Base-by-base conservation (phyloP, 78 protist genomes). In the Speleostelium caveatum region DNA sequence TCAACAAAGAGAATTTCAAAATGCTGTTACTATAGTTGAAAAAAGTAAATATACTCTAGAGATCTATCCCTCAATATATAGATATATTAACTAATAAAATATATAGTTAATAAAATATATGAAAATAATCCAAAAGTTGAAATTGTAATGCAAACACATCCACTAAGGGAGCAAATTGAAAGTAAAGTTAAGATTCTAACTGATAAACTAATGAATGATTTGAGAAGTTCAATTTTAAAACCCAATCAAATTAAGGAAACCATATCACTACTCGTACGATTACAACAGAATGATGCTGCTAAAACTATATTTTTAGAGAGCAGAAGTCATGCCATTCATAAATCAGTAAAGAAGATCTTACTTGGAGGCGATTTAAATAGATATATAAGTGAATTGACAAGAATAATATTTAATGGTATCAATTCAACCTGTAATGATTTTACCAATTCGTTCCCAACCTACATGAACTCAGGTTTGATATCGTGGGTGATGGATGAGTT, bases 131-230 rank as follows among this genome's bases (percentile, higher is more conserved):
- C 65, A 83, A 83, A 83, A n/a, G 91, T 83, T 35, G 91, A 83
- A 42, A 83, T 69, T 56, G 79, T 69, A n/a, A 83, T 83, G 91
- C 91, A 83, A 60, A 83, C 91, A 16, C 91, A 83, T 69, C 91
- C 91, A 45, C 38, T 83, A 30, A 83, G 69, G 38, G 91, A 83
- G 4, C 41, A 28, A 26, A 69, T 83, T 32, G 91, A 83, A n/a
- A 17, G 7, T n/a, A 83, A 39, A 45, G 62, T 83, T 14, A 83
- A 49, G 55, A n/a, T 22, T 22, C 38, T 83, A 19, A 83, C 73
- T 51, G 91, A 83, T 58, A 59, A 62, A 59, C 53, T 83, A 59
- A 83, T 83, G 56, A 63, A 83, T 30, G 55, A 69, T 14, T n/a
- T 83, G 10, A n/a, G 91, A 59, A 45, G 67, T 22, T 79, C 91